Conservation (phyloP, 495 filamentous ascomycete species). For the Clavariopsis aquatica region DNA sequence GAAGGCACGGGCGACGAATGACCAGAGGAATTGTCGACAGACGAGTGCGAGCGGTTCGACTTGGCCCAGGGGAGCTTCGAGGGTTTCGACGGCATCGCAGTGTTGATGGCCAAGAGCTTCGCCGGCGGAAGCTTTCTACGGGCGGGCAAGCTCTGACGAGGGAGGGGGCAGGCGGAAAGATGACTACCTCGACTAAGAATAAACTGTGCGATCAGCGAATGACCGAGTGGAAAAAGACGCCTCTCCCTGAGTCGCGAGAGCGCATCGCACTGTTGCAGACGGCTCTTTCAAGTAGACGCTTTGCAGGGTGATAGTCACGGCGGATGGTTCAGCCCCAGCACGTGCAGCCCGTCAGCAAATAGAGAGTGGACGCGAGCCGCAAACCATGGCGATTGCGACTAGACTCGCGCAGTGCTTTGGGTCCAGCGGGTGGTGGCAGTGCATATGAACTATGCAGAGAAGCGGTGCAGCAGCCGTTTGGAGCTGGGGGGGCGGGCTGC, state of each 20-base stretch:
- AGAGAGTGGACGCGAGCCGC: constrained; percentile 17
- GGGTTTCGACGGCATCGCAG: constrained; percentile 34
- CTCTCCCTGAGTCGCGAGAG: constrained; percentile 27
- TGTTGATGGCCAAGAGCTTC: constrained; percentile 34
- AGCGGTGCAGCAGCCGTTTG: neutral
- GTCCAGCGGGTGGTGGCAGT: constrained; percentile 32
- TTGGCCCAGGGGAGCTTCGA: constrained; percentile 37
- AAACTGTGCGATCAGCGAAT: constrained; percentile 29
- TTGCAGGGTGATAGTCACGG: constrained; percentile 7
- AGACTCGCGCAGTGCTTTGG: constrained; percentile 21
- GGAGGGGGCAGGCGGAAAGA: constrained; percentile 12
- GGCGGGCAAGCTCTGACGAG: constrained; percentile 1
- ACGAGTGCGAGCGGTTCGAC: constrained; percentile 37
- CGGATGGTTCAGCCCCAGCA: constrained; percentile 26
- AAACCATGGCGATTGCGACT: constrained; percentile 8
- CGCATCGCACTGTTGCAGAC: constrained; percentile 17
- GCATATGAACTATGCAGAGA: constrained; percentile 13
- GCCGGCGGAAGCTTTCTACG: constrained; percentile 20
- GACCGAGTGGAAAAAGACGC: constrained; percentile 10
- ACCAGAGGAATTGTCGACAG: constrained; percentile 35
- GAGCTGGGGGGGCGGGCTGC: neutral
- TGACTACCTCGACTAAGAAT: constrained; percentile 33
- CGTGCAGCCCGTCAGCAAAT: constrained; percentile 35
- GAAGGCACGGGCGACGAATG: constrained; percentile 32
- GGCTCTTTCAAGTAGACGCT: constrained; percentile 18